Base-by-base conservation (phyloP, 352 stramenopile genomes). In the Pythium monospermum region DNA sequence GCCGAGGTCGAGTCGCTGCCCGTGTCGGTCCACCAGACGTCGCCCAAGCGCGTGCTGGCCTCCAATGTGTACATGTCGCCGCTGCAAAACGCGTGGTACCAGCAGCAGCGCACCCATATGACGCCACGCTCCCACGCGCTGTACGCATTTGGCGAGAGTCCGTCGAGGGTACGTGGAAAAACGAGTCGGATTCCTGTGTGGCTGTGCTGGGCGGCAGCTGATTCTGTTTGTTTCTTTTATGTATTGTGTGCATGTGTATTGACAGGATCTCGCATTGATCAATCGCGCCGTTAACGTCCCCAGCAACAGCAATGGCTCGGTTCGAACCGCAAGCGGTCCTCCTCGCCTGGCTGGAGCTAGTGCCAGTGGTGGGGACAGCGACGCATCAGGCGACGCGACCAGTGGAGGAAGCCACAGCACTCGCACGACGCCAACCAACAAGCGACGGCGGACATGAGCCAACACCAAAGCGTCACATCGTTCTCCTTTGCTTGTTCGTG, bases 31-130 rank as follows among this genome's bases (percentile, higher is more conserved):
- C 69, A 86, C 30, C 78, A 90, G 55, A 73, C 76, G 28, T 94
- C 84, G 2, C 84, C 84, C 2, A 87, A 91, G 56, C 84, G 84
- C 19, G 75, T 94, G 49, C 62, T 74, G 26, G 66, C 69, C 15
- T 90, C 82, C 26, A 94, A 94, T 49, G 66, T 94, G 16, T 94
- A 90, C 61, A 89, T 94, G 75, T 91, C 82, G 15, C 82, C 84
- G 6, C 57, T 91, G 25, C 82, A 91, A 53, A 85, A 91, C 51
- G 70, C 81, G 10, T 72, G 80, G 16, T 64, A 90, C 21, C 63
- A 71, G 33, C 69, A 90, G 50, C 75, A 83, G 22, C 78, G 80
- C 15, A 76, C 77, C 10, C 63, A 86, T 16, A 62, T 91, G 38
- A 93, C 83, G 0, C 83, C 81, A 12, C 76, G 83, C 0, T 91